These are phyloP conservation scores for Trichoderma hamatum DNA, from an alignment of 2,329 filamentous ascomycete genomes.

Conservation along the genomic window DNA sequence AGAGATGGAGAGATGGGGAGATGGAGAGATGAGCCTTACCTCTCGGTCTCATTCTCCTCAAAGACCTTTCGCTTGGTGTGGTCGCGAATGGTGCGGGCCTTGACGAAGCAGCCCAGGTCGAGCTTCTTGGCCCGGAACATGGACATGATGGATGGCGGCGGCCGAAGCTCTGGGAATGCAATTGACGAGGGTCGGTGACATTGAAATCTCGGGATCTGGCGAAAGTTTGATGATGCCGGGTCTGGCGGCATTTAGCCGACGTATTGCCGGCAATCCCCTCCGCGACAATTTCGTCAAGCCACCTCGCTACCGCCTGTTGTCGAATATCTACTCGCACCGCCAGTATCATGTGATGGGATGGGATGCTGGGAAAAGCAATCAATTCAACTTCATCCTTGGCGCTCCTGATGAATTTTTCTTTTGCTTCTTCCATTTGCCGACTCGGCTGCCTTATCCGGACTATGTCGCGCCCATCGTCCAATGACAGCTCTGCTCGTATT, in stretches of 20 bases:
- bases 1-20: not conserved
- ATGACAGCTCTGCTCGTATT: not conserved
- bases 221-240: constrained; percentile 24
- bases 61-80: constrained; percentile 96
- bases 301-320: not conserved
- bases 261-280: constrained; percentile 13
- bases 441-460: not conserved
- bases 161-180: not conserved
- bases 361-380: not conserved
- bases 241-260: constrained; percentile 8
- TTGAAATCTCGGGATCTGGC: constrained; percentile 16
- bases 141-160: constrained; percentile 60
- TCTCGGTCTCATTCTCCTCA: constrained; percentile 81
- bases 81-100: constrained; percentile 85
- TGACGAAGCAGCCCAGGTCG: constrained; percentile 85
- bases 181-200: constrained; percentile 5
- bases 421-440: not conserved
- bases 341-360: not conserved
- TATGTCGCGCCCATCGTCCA: not conserved
- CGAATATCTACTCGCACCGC: not conserved
- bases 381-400: not conserved
- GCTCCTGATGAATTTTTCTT: not conserved
- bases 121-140: constrained; percentile 90
- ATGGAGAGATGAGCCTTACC: constrained; percentile 54
- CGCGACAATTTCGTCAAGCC: not conserved